Percentiles rank a stretch among this genome's conserved stretches.
These are phyloP conservation scores for Geranomyces variabilis DNA, from an alignment of 192 early-diverging fungal species.

Conservation along the genomic window DNA sequence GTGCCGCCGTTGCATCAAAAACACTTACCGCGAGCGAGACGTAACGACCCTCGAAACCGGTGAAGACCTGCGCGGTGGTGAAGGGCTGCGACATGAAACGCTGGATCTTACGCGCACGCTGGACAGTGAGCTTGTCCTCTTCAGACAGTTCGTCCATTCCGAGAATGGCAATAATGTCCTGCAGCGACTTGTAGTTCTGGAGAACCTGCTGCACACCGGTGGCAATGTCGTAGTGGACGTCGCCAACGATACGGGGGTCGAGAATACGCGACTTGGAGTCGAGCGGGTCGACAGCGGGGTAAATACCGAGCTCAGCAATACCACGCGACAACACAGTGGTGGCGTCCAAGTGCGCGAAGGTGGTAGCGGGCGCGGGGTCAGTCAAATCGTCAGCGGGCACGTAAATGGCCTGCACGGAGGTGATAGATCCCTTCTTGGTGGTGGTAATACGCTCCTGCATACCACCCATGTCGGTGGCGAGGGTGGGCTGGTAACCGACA, in stretches of 20 bases:
- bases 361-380: constrained; percentile 98
- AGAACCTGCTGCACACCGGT: constrained; percentile 93
- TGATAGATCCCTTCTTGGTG: constrained; percentile 99
- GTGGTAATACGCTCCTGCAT: constrained; percentile 99
- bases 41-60: constrained; percentile 95
- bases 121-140: constrained; percentile 97
- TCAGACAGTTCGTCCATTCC: constrained; percentile 99
- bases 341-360: constrained; percentile 98
- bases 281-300: constrained; percentile 97
- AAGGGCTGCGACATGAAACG: constrained; percentile 99
- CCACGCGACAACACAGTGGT: constrained; percentile 98
- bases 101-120: constrained; percentile 99
- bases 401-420: constrained; percentile 95
- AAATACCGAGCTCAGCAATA: constrained; percentile 99
- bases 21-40: constrained; percentile 62
- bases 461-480: constrained; percentile 98
- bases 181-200: constrained; percentile 98
- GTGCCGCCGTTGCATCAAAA: too few species aligned
- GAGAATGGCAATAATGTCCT: constrained; percentile 99
- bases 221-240: constrained; percentile 93
- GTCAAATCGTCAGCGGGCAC: constrained; percentile 99
- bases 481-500: constrained; percentile 99
- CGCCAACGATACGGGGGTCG: constrained; percentile 95
- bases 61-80: constrained; percentile 95
- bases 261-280: constrained; percentile 98